These are phyloP conservation scores for Quercus glauca DNA, from an alignment of 306 rosid species.

Conservation along the genomic window DNA sequence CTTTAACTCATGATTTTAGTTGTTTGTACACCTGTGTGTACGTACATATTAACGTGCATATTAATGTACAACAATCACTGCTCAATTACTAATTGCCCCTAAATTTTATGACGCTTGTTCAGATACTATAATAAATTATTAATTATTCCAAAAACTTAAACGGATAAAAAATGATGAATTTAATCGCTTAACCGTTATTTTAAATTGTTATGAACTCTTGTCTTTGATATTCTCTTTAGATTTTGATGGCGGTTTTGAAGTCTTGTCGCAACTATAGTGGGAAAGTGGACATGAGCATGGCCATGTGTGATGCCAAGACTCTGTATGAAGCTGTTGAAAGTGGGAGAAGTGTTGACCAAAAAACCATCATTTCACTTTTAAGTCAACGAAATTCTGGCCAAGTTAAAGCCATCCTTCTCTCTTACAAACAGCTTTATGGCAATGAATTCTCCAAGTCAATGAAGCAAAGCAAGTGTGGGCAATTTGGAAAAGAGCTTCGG, in stretches of 20 bases:
- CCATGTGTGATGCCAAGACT: slow-evolving; percentile 26
- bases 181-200: neutral
- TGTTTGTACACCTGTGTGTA: no score
- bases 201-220: neutral
- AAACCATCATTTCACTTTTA: slow-evolving; percentile 7
- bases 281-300: slow-evolving; percentile 27
- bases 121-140: no score
- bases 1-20: no score
- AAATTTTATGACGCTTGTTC: no score
- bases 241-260: slow-evolving; percentile 14
- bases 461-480: slow-evolving; percentile 28
- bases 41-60: no score
- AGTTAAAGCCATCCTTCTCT: slow-evolving; percentile 10
- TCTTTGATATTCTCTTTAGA: neutral
- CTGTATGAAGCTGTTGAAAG: slow-evolving; percentile 20
- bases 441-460: slow-evolving; percentile 15
- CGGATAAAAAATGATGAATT: neutral
- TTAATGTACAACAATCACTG: no score
- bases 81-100: no score
- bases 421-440: slow-evolving; percentile 25
- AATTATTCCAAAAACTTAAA: no score
- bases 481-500: slow-evolving; percentile 19
- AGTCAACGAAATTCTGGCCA: slow-evolving; percentile 17
- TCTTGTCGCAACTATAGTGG: slow-evolving; percentile 9
- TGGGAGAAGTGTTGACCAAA: slow-evolving; percentile 14